Conservation (phyloP, 176 grass and related monocot genomes). For the Triticum turgidum region DNA sequence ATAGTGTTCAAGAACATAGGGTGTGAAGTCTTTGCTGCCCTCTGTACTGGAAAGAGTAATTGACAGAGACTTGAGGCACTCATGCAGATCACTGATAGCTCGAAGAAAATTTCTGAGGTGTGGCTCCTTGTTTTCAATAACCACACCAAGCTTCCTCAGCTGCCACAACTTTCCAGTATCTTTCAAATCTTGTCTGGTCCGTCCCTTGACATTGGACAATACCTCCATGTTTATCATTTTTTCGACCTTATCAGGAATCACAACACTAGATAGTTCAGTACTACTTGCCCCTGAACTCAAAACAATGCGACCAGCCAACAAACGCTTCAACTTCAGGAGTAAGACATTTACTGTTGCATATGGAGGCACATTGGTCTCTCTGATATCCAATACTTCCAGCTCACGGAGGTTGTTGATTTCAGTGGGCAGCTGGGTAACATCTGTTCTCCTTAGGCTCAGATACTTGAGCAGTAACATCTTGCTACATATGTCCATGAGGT, state of each 20-base stretch:
- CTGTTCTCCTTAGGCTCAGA: background rate
- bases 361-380: background rate
- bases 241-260: background rate
- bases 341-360: background rate
- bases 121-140: background rate
- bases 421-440: background rate
- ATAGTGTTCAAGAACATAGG: background rate
- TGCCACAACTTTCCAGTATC: background rate
- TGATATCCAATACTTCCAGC: slow-evolving; percentile 32
- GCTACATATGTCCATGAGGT: background rate
- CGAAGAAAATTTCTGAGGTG: background rate
- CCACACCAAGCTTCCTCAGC: background rate
- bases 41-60: background rate
- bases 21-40: background rate
- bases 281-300: no score
- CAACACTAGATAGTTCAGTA: background rate
- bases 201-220: slow-evolving; percentile 2
- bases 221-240: slow-evolving; percentile 11
- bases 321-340: background rate
- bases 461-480: slow-evolving; percentile 25
- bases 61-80: background rate
- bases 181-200: background rate
- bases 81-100: background rate
- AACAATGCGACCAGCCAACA: background rate
- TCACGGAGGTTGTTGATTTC: slow-evolving; percentile 32